Percentiles rank a stretch among this genome's conserved stretches.
Evolutionary conservation across 1,284 basidiomycete species (phyloP).

Genomic region (Apiotrichum porosum): DNA sequence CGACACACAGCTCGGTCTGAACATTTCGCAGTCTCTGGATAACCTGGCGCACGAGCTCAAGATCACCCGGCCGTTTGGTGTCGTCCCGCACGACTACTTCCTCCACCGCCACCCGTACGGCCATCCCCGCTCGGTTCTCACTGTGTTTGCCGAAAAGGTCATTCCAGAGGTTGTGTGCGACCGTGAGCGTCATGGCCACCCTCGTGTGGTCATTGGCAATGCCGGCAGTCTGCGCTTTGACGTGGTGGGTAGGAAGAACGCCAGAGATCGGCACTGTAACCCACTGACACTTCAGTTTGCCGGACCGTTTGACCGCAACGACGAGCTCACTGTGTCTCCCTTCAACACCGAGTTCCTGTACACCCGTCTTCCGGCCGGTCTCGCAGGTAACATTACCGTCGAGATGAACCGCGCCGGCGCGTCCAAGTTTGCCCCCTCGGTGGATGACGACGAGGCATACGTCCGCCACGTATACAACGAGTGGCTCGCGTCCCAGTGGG

Average conservation of each 20-base stretch:
- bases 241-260: constrained; percentile 45
- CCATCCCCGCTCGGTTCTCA: constrained; percentile 60
- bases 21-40: constrained; percentile 31
- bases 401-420: constrained; percentile 47
- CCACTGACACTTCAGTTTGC: constrained; percentile 40
- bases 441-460: constrained; percentile 19
- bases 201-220: constrained; percentile 65
- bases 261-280: too few relatives aligned
- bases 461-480: constrained; percentile 23
- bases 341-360: constrained; percentile 50
- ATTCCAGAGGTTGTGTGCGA: constrained; percentile 36
- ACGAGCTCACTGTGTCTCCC: constrained; percentile 67
- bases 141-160: constrained; percentile 60
- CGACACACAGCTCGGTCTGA: constrained; percentile 35
- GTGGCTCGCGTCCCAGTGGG: constrained; percentile 30
- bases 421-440: constrained; percentile 25
- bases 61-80: constrained; percentile 55
- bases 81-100: constrained; percentile 67
- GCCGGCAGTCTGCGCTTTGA: constrained; percentile 72
- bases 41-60: constrained; percentile 32
- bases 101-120: constrained; percentile 62
- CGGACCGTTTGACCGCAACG: constrained; percentile 70
- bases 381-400: constrained; percentile 32
- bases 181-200: constrained; percentile 17
- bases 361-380: constrained; percentile 29